Evolutionary conservation across 1,139 yeast species (phyloP), one percentile per base, ranked within the genome.

Genomic region (Candida mesenterica): DNA sequence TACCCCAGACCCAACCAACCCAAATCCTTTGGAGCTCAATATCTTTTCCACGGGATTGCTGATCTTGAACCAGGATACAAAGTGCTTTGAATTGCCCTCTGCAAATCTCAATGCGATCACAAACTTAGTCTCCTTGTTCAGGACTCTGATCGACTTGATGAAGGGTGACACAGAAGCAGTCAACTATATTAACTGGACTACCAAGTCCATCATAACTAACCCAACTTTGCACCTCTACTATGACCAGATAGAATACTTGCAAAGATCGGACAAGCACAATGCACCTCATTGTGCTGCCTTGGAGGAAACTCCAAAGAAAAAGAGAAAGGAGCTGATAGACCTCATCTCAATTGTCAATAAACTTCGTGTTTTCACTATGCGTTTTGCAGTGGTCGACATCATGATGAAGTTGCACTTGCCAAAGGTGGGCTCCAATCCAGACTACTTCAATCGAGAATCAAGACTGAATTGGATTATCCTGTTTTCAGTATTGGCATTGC

Each of bases 161-260:
- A 31, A 36, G 3, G 40, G 42, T 7, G 31, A 43, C 15, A 41
- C 33, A 9, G 29, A 37, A 2, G 24, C 39, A 2, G 32, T 42
- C 12, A 41, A 41, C n/a, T 45, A 37, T 24, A 38, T 46, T 16
- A 39, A 45, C 31, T 37, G 39, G 41, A 45, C 41, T 8, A 33
- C 49, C 3, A 27, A 33, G n/a, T 31, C 44, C 18, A 38, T 40
- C 14, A 33, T 56, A 31, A 50, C 72, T 4, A 59, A 59, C 32
- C 74, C 75, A 3, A 52, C 53, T 1, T 38, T 69, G 25, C 65
- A 65, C 40, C 38, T 69, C 18, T 70, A 64, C 42, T 64, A 63
- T 34, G 75, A 70, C 42, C 75, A 70, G 41, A 41, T 59, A 22
- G 60, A 17, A 4, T 18, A 15, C 26, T 41, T 45, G 33, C 30